Base-by-base conservation (phyloP, 306 rosid species). In the Inga laurina region DNA sequence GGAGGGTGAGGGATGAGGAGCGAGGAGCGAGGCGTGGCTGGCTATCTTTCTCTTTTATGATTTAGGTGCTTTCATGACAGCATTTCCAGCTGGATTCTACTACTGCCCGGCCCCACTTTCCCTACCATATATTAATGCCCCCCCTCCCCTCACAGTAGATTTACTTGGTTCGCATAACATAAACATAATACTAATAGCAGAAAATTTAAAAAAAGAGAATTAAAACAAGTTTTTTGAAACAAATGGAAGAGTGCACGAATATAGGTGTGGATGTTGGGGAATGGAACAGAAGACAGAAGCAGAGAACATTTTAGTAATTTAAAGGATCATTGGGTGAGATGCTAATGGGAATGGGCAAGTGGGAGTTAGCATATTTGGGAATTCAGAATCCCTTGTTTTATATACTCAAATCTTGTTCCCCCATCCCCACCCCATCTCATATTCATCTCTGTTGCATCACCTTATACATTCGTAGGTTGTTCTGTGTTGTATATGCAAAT, bases 51-150 rank as follows among this genome's bases (percentile, higher is more conserved):
- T 5, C 81, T 80, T 27, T 65, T 7, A 66, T 34, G 71, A 66
- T 83, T 88, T 67, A 72, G 76, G 79, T 54, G 74, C 46, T 84
- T 69, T 79, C 59, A 57, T 18, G 77, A 82, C 74, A 76, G 84
- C 87, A 81, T 82, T 86, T 87, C 88, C 94, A 92, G 93, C 91
- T 92, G 90, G 86, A 86, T 15, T 32, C 37, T 43, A 45, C 75
- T 39, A 41, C 32, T 4, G 5, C 3, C 8, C 41, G 54, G 51
- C 75, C 75, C 75, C 75, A n/a, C 75, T 21, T 1, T 57, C 65
- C 11, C 13, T 10, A 3, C 74, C 27, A 27, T 10, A 18, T 37
- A 10, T 34, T 2, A 21, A 22, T 57, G 27, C 52, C 8, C 70
- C 70, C 71, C 65, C 52, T 51, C 73, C 56, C 22, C 71, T 34